A percentile compares a stretch with the other conserved stretches of the same genome.
These are phyloP conservation scores for Amylocystis lapponica DNA, from an alignment of 768 basidiomycete species.

Conservation along the genomic window DNA sequence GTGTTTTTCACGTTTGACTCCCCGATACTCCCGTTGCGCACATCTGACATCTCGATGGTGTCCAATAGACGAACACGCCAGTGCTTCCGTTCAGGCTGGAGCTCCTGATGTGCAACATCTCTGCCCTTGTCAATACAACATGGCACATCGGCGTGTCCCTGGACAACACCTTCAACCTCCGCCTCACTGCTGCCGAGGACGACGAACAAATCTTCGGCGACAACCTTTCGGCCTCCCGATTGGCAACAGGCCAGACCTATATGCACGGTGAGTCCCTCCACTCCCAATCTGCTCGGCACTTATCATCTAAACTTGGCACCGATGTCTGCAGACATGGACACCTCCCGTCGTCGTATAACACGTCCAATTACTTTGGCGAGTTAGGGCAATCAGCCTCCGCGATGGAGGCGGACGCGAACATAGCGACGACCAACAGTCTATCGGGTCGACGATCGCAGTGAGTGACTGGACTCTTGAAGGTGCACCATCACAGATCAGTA, in stretches of 20 bases:
- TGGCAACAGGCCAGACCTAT: conserved; percentile 57
- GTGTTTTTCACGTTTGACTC: too few species aligned
- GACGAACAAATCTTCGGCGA: conserved; percentile 38
- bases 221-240: conserved; percentile 42
- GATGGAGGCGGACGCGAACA: conserved; percentile 14
- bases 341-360: conserved; percentile 25
- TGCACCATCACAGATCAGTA: neutral
- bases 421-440: conserved; percentile 24
- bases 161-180: conserved; percentile 21
- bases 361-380: conserved; percentile 26
- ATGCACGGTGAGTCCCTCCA: conserved; percentile 35
- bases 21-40: too few species aligned
- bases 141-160: conserved; percentile 41
- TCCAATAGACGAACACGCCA: conserved; percentile 48
- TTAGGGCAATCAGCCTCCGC: conserved; percentile 22
- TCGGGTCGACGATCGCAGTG: conserved; percentile 26
- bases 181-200: conserved; percentile 32
- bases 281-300: neutral
- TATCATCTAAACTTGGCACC: too few species aligned
- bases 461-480: conserved; percentile 27
- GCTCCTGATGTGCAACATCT: conserved; percentile 43
- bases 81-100: conserved; percentile 43
- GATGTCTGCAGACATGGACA: conserved; percentile 28
- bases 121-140: conserved; percentile 34
- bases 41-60: conserved; percentile 29